Evolutionary conservation across 768 basidiomycete genomes (phyloP), one percentile per base, ranked within the genome.

Genomic region (Strobilomyces echinocephalus): DNA sequence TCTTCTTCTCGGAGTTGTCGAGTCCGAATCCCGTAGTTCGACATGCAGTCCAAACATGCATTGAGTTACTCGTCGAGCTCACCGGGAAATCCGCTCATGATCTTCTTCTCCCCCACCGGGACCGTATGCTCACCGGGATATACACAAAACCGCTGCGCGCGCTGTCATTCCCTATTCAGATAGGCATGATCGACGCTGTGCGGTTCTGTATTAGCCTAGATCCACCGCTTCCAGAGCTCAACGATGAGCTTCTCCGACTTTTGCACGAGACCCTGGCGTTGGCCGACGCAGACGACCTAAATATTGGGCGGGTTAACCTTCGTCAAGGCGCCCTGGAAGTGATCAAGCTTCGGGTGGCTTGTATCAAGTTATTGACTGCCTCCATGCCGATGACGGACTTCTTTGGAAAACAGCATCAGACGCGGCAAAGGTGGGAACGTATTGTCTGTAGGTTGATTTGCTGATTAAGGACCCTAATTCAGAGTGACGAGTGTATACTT

Each of bases 91-190:
- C 88, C 1, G 78, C 88, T 24, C 76, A 82, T 40, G 91, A 94
- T 41, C 75, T 98, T n/a, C 75, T 99, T 45, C 73, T 80, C 67
- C 88, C 82, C 15, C 87, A 94, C 62, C 86, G 92, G 44, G 91
- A 94, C 57, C 84, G 92, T 30, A 85, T 98, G 73, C 77, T 98
- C 36, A 81, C 83, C 16, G 82, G 87, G 2, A 94, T 99, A 59
- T 98, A 88, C 73, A 91, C 89, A n/a, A 97, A 98, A 65, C 97
- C 97, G 12, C 79, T 99, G 18, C 80, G 97, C 49, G 97, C 97
- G 0, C 79, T 99, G 24, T 94, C 94, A 2, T 95, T 97, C 67
- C 79, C 87, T 15, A 91, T 92, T 63, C 97, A 98, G 69, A 97
- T 98, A 53, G 97, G 95, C 30, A 94, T 97, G 81, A 93, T 98